Conservation (phyloP, 768 basidiomycete genomes). For the Tubosaeta sp. region DNA sequence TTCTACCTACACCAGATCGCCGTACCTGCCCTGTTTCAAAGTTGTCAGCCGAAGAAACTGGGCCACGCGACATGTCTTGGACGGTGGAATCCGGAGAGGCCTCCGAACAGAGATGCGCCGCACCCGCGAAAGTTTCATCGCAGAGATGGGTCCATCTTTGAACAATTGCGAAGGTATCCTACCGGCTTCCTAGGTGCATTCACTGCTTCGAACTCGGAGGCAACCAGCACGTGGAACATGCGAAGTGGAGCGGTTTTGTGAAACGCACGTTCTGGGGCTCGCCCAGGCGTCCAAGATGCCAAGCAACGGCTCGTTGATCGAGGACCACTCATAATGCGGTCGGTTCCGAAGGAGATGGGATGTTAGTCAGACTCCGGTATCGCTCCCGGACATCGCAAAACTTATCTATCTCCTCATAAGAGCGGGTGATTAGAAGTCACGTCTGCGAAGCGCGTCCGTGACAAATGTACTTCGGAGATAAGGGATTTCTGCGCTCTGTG, state of each 20-base stretch:
- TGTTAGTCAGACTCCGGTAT: not conserved
- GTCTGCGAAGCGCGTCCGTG: not conserved
- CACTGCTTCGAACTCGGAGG: not conserved
- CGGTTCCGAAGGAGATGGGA: not conserved
- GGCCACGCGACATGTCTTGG: slow-evolving; percentile 17
- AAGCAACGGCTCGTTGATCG: not conserved
- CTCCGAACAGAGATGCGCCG: slow-evolving; percentile 5
- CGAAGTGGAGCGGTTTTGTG: slow-evolving; percentile 3
- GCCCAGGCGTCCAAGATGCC: not conserved
- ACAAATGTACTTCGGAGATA: not conserved
- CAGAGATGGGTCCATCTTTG: slow-evolving; percentile 1
- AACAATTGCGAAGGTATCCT: not conserved
- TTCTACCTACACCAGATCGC: not conserved
- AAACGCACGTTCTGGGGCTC: slow-evolving; percentile 10
- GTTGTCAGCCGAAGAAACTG: not conserved
- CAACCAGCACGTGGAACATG: slow-evolving; percentile 15
- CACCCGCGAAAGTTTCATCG: slow-evolving; percentile 24
- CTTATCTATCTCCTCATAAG: not conserved
- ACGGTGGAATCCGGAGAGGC: slow-evolving; percentile 8
- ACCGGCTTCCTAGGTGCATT: not conserved
- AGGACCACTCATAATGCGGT: not conserved
- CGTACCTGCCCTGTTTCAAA: slow-evolving; percentile 23
- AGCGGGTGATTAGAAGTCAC: not conserved
- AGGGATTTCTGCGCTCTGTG: not conserved
- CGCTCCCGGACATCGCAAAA: not conserved